These are phyloP conservation scores for Pyrrhoderma noxium DNA, from an alignment of 1,284 basidiomycete species.

Conservation along the genomic window DNA sequence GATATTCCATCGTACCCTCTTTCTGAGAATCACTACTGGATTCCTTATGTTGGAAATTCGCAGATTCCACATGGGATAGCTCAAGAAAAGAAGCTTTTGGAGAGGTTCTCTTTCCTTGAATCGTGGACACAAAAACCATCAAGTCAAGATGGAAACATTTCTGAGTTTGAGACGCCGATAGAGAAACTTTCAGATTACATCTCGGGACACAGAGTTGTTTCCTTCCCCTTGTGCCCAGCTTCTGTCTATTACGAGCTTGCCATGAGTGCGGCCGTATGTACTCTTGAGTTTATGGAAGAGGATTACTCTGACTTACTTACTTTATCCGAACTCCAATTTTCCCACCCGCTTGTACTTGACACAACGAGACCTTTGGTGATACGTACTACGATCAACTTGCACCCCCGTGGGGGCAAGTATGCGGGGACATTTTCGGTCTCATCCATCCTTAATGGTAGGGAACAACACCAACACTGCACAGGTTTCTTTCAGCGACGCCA, in stretches of 20 bases:
- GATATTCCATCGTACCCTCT: conserved; percentile 61
- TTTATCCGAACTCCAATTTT: conserved; percentile 40
- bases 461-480: conserved; percentile 38
- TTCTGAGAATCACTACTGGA: conserved; percentile 48
- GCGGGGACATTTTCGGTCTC: conserved; percentile 40
- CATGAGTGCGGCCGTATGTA: conserved; percentile 32
- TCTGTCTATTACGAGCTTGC: conserved; percentile 59
- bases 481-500: conserved; percentile 39
- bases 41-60: conserved; percentile 34
- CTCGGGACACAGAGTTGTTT: conserved; percentile 52
- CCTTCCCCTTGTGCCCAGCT: conserved; percentile 55
- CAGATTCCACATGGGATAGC: background rate
- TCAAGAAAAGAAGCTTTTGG: conserved; percentile 5
- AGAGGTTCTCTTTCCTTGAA: conserved; percentile 34
- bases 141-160: conserved; percentile 32
- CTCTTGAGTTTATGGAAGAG: conserved; percentile 26
- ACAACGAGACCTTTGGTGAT: conserved; percentile 30
- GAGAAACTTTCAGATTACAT: conserved; percentile 38
- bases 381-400: conserved; percentile 34
- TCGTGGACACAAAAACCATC: conserved; percentile 40
- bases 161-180: conserved; percentile 50
- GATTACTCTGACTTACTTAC: conserved; percentile 25
- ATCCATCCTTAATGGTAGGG: conserved; percentile 29
- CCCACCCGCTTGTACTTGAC: conserved; percentile 47
- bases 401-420: conserved; percentile 25